These are phyloP conservation scores for Cupressus sempervirens DNA, from an alignment of 75 land plant genomes.

Conservation along the genomic window DNA sequence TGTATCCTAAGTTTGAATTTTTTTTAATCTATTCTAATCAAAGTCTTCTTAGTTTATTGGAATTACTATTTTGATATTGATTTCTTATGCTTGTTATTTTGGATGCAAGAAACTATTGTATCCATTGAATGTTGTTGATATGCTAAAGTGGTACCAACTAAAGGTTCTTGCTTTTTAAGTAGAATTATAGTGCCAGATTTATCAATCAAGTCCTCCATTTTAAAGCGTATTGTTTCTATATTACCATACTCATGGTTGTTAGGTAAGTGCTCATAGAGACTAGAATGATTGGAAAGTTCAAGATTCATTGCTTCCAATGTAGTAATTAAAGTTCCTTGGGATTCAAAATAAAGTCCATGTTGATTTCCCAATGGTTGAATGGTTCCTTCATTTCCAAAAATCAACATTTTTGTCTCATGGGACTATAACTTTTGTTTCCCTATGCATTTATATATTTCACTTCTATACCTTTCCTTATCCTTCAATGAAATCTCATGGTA, in stretches of 20 bases:
- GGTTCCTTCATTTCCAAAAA: background rate
- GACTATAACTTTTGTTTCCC: conserved; percentile 30
- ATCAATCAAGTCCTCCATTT: background rate
- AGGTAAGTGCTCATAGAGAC: background rate
- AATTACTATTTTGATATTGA: background rate
- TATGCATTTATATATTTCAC: conserved; percentile 64
- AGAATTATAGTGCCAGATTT: background rate
- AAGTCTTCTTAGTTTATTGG: background rate
- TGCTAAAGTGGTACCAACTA: background rate
- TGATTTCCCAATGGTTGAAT: background rate
- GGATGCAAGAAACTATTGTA: background rate
- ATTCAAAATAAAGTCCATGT: background rate
- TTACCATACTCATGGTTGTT: background rate
- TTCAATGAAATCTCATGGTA: conserved; percentile 67
- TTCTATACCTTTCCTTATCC: conserved; percentile 85
- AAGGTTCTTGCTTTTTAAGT: background rate
- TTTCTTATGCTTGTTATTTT: background rate
- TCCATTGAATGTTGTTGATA: background rate
- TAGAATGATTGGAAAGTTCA: background rate
- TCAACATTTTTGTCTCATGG: background rate
- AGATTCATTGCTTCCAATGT: background rate
- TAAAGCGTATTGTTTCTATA: background rate
- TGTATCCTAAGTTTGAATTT: background rate
- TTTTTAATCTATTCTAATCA: background rate
- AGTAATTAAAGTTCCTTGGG: background rate